Evolutionary conservation across 371 early-diverging fungal genomes (phyloP).

Genomic region (Blyttiomyces sp.): DNA sequence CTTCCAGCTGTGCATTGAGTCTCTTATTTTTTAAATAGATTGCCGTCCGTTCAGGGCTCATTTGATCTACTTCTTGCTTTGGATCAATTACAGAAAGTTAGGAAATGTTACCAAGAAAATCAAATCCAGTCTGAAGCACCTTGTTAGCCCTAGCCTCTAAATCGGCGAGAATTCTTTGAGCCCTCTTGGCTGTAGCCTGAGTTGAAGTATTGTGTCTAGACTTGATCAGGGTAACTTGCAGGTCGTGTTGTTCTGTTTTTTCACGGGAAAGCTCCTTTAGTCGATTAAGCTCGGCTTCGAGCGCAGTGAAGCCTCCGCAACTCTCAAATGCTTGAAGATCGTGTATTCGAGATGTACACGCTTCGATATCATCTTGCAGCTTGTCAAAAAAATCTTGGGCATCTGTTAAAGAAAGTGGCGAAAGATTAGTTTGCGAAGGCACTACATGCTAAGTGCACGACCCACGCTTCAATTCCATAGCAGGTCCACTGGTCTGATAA

Average conservation of each 20-base stretch:
- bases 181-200: background rate
- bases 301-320: background rate
- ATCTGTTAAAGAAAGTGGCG: no score
- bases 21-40: background rate
- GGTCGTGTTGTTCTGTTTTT: background rate
- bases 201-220: background rate
- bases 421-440: no score
- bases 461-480: no score
- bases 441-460: no score
- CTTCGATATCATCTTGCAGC: background rate
- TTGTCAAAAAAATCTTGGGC: background rate
- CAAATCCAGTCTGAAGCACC: background rate
- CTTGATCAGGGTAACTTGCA: background rate
- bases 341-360: background rate
- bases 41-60: background rate
- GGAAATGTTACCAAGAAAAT: background rate
- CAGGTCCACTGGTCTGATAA: no score
- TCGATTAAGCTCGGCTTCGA: background rate
- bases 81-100: background rate
- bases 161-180: background rate
- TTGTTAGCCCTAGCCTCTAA: background rate
- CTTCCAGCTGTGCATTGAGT: background rate
- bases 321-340: background rate
- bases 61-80: background rate
- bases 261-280: background rate